phyloP scores from a whole-genome alignment of 2,329 filamentous ascomycete species.

The Sporothrix euskadiensis region DNA sequence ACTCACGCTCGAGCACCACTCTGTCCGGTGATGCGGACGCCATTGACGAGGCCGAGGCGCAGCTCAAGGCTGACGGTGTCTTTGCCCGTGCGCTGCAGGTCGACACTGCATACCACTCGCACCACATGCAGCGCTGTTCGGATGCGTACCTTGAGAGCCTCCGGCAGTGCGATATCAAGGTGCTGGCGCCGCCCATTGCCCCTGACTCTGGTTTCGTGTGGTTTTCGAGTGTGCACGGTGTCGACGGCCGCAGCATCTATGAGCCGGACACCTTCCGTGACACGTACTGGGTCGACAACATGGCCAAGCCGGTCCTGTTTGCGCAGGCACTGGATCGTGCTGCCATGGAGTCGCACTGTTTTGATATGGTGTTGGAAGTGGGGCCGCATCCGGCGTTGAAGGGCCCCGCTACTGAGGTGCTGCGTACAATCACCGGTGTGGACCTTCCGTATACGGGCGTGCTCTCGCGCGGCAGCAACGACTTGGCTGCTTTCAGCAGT shows the following conservation, averaged over 20 bases:
- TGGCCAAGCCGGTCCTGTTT: slow-evolving; percentile 39
- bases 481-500: slow-evolving; percentile 25
- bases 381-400: slow-evolving; percentile 37
- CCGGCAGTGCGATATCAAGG: slow-evolving; percentile 35
- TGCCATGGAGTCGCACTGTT: slow-evolving; percentile 25
- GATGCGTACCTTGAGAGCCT: slow-evolving; percentile 41
- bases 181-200: slow-evolving; percentile 24
- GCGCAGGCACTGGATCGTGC: slow-evolving; percentile 31
- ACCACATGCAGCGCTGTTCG: slow-evolving; percentile 47
- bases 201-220: slow-evolving; percentile 36
- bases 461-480: slow-evolving; percentile 29
- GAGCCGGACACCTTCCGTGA: slow-evolving; percentile 28
- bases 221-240: slow-evolving; percentile 46
- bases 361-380: slow-evolving; percentile 36
- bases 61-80: slow-evolving; percentile 34
- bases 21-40: slow-evolving; percentile 42
- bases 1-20: slow-evolving; percentile 40
- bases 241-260: slow-evolving; percentile 24
- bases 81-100: slow-evolving; percentile 44
- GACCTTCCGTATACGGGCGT: slow-evolving; percentile 28
- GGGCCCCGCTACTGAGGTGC: slow-evolving; percentile 32
- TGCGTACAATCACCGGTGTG: slow-evolving; percentile 34
- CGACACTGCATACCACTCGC: slow-evolving; percentile 53
- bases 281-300: slow-evolving; percentile 40
- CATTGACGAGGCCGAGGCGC: slow-evolving; percentile 34